These are phyloP conservation scores for Citrullus amarus DNA, from an alignment of 306 rosid species.

Conservation along the genomic window DNA sequence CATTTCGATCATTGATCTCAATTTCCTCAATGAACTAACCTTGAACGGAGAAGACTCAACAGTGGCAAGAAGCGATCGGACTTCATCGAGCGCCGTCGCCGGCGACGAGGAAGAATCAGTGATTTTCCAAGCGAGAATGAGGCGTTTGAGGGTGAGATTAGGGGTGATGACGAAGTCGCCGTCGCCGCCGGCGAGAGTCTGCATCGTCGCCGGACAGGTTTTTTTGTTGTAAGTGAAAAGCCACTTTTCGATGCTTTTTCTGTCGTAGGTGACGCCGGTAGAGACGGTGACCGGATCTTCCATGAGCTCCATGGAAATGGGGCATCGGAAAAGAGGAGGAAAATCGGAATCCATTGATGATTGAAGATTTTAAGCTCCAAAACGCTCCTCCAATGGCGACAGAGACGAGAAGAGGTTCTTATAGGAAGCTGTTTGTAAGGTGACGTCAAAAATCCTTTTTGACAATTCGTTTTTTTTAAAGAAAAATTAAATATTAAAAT, in stretches of 20 bases:
- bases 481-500: background rate
- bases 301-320: conserved; percentile 46
- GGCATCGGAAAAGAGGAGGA: conserved; percentile 35
- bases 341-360: conserved; percentile 21
- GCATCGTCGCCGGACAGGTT: conserved; percentile 50
- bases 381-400: background rate
- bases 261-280: conserved; percentile 47
- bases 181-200: background rate
- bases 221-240: conserved; percentile 37
- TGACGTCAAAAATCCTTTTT: background rate
- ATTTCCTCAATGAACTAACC: conserved; percentile 32
- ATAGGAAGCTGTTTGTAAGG: background rate
- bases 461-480: background rate
- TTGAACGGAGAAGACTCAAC: conserved; percentile 40
- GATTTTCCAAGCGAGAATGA: conserved; percentile 31
- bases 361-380: background rate
- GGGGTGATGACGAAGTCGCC: conserved; percentile 23
- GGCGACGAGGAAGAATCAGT: background rate
- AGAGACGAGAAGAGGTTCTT: background rate
- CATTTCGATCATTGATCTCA: conserved; percentile 26
- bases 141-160: conserved; percentile 41
- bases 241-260: conserved; percentile 39
- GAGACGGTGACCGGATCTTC: conserved; percentile 34
- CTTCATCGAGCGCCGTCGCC: conserved; percentile 9
- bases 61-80: conserved; percentile 17